Evolutionary conservation across 1,284 basidiomycete species (phyloP).

Genomic region (Anthracocystis walkeri): DNA sequence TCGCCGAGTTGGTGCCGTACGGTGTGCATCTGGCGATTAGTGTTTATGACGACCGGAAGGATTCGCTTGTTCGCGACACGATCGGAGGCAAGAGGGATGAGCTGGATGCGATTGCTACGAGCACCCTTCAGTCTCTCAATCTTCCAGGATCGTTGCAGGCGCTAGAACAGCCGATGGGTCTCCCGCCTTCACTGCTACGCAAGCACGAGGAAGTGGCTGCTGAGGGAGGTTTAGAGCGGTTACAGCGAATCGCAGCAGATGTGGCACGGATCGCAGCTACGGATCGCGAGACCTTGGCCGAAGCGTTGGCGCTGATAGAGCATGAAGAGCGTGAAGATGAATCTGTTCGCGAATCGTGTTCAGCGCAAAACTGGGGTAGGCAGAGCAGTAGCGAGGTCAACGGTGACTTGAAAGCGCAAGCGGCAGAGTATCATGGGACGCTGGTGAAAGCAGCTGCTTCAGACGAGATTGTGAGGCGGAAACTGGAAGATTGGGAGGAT

Average conservation of each 20-base stretch:
- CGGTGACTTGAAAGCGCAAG: constrained; percentile 47
- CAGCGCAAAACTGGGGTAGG: constrained; percentile 70
- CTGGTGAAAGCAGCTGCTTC: constrained; percentile 54
- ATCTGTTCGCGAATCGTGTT: constrained; percentile 72
- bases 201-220: constrained; percentile 87
- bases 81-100: constrained; percentile 77
- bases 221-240: constrained; percentile 80
- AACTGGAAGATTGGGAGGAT: constrained; percentile 50
- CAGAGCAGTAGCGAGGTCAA: constrained; percentile 74
- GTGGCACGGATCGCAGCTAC: constrained; percentile 78
- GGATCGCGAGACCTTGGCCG: constrained; percentile 76
- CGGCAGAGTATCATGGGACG: constrained; percentile 50
- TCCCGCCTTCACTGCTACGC: constrained; percentile 86
- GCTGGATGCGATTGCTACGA: constrained; percentile 75
- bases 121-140: constrained; percentile 79
- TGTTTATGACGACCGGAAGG: constrained; percentile 87
- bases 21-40: constrained; percentile 90
- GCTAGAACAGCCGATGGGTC: constrained; percentile 83
- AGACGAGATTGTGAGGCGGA: constrained; percentile 72
- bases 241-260: constrained; percentile 80
- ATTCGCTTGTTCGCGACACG: constrained; percentile 79
- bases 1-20: constrained; percentile 84
- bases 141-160: constrained; percentile 89
- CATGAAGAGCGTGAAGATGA: constrained; percentile 90
- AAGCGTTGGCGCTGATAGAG: constrained; percentile 89